Evolutionary conservation across 106 monocot species (phyloP).

Genomic region (Dioscorea dumetorum): DNA sequence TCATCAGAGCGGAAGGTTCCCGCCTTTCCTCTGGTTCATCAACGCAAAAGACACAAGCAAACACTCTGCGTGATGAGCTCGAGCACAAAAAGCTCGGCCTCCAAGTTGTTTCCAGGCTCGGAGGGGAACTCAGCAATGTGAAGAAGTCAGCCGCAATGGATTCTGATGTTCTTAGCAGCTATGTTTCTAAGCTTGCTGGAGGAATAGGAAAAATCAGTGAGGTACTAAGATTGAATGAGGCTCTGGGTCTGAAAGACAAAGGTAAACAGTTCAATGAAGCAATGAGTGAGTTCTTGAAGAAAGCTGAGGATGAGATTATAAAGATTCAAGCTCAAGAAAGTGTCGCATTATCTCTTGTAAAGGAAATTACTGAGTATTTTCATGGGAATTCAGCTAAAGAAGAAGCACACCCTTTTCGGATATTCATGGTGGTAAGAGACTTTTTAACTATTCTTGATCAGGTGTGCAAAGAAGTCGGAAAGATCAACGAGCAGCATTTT

Average conservation of each 20-base stretch:
- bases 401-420: slow-evolving; percentile 84
- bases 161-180: slow-evolving; percentile 70
- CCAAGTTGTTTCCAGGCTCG: slow-evolving; percentile 51
- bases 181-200: slow-evolving; percentile 59
- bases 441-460: slow-evolving; percentile 67
- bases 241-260: neutral
- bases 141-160: slow-evolving; percentile 92
- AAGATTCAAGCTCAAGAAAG: slow-evolving; percentile 75
- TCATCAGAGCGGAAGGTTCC: slow-evolving; percentile 64
- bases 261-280: slow-evolving; percentile 26
- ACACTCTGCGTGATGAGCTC: slow-evolving; percentile 32
- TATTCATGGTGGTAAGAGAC: slow-evolving; percentile 91
- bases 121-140: slow-evolving; percentile 64
- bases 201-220: slow-evolving; percentile 53
- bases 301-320: slow-evolving; percentile 69
- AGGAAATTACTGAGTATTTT: slow-evolving; percentile 93
- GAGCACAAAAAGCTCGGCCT: slow-evolving; percentile 52
- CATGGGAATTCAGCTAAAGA: slow-evolving; percentile 78
- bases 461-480: slow-evolving; percentile 83
- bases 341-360: slow-evolving; percentile 62
- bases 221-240: slow-evolving; percentile 30
- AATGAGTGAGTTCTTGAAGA: slow-evolving; percentile 52
- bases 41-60: slow-evolving; percentile 19
- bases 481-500: slow-evolving; percentile 34
- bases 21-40: slow-evolving; percentile 28